Percentiles rank a stretch among this genome's conserved stretches.
phyloP scores from a whole-genome alignment of 805 yeast genomes.

The Pichia membranifaciens region DNA sequence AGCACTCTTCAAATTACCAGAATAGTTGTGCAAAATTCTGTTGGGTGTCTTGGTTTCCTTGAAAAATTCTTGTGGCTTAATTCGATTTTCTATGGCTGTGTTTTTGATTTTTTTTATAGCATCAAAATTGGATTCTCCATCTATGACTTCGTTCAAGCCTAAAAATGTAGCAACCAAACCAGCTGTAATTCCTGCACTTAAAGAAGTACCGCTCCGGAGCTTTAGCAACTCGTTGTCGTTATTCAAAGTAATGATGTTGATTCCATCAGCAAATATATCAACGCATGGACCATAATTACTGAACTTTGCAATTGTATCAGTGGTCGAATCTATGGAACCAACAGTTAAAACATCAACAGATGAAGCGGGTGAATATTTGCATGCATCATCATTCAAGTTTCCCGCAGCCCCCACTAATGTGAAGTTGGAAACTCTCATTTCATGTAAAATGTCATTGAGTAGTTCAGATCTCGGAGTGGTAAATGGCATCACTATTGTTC shows the following conservation, averaged over 20 bases:
- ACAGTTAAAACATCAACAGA: constrained; percentile 36
- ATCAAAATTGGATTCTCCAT: constrained; percentile 24
- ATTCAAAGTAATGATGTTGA: constrained; percentile 37
- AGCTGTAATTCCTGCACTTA: constrained; percentile 41
- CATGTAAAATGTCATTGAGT: constrained; percentile 40
- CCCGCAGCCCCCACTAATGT: constrained; percentile 48
- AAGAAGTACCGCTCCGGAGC: constrained; percentile 43
- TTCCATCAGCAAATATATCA: constrained; percentile 47
- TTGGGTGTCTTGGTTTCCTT: constrained; percentile 15
- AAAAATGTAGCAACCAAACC: constrained; percentile 41
- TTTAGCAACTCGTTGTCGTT: constrained; percentile 19
- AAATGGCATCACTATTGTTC: constrained; percentile 36
- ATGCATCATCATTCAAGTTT: constrained; percentile 39
- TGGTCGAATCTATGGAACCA: constrained; percentile 34
- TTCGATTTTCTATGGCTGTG: constrained; percentile 15
- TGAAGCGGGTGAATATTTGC: constrained; percentile 42
- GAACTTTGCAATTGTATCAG: constrained; percentile 33
- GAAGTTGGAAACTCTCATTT: constrained; percentile 36
- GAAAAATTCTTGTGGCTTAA: constrained; percentile 6
- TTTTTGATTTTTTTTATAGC: not conserved
- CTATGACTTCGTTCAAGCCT: constrained; percentile 34
- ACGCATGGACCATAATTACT: constrained; percentile 50
- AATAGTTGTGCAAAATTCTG: constrained; percentile 17
- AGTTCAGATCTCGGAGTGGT: constrained; percentile 33
- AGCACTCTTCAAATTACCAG: not conserved